Conservation (phyloP, 2,329 filamentous ascomycete genomes). For the Penicillium brevicompactum region DNA sequence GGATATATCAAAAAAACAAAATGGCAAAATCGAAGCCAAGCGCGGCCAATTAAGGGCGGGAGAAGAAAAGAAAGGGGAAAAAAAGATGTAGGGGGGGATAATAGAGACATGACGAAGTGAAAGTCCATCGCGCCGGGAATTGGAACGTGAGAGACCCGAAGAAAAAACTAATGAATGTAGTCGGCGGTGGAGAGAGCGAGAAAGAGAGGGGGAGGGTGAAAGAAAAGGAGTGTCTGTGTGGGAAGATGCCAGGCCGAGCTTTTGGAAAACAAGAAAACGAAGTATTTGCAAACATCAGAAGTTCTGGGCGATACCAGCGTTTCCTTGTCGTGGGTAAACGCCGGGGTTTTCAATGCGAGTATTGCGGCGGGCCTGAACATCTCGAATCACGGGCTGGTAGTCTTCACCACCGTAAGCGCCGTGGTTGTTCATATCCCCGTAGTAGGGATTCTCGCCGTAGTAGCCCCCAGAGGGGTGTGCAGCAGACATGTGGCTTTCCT, state of each 20-base stretch:
- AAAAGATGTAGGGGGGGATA: constrained; percentile 15
- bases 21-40: constrained; percentile 6
- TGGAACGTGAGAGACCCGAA: constrained; percentile 15
- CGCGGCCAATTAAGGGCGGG: constrained; percentile 8
- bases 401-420: constrained; percentile 59
- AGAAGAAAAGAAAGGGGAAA: constrained; percentile 3
- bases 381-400: constrained; percentile 81
- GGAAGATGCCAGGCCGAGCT: constrained; percentile 16
- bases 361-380: constrained; percentile 89
- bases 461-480: constrained; percentile 52
- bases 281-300: constrained; percentile 60
- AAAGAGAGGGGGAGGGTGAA: too few species aligned
- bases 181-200: constrained; percentile 21
- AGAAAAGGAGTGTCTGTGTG: neutral
- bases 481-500: constrained; percentile 54
- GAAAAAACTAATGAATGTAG: constrained; percentile 19
- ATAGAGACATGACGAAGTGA: constrained; percentile 30
- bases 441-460: constrained; percentile 60
- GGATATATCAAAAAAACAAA: constrained; percentile 23
- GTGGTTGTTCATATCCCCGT: constrained; percentile 46
- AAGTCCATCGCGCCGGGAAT: constrained; percentile 26
- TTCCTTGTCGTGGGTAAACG: constrained; percentile 85
- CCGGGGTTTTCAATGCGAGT: constrained; percentile 91
- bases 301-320: constrained; percentile 94
- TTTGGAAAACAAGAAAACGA: constrained; percentile 10